These are phyloP conservation scores for Erucastrum elatum DNA, from an alignment of 345 rosid species.

Conservation along the genomic window DNA sequence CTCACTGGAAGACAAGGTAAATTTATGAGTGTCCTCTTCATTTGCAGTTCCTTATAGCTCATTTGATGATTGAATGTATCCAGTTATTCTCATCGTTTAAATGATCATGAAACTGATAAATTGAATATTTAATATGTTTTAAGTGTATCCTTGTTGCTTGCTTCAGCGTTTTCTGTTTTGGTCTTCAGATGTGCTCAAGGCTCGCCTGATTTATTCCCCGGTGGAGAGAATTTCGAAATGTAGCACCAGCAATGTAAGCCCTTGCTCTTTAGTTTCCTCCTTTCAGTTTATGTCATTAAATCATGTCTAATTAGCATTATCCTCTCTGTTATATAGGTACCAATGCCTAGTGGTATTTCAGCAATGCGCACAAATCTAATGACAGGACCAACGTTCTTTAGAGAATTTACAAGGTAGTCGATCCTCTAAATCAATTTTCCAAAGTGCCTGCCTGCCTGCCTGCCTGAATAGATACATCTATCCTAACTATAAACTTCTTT, in stretches of 20 bases:
- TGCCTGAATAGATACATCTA: constrained; percentile 10
- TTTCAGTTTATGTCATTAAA: neutral
- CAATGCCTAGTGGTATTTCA: constrained; percentile 42
- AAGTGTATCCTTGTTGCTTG: neutral
- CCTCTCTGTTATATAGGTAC: constrained; percentile 40
- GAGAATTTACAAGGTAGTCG: constrained; percentile 43
- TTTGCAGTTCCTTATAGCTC: neutral
- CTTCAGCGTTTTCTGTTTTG: constrained; percentile 9
- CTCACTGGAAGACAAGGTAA: constrained; percentile 57
- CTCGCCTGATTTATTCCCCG: constrained; percentile 26
- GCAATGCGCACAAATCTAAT: constrained; percentile 38
- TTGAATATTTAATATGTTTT: neutral
- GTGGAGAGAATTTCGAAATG: constrained; percentile 41
- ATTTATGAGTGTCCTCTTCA: neutral
- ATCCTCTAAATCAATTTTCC: neutral
- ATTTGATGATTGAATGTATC: neutral
- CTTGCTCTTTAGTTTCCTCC: neutral
- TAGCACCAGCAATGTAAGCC: constrained; percentile 49
- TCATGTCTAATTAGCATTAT: neutral
- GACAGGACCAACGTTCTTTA: constrained; percentile 39
- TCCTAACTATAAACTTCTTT: constrained; percentile 13
- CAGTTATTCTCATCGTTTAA: neutral
- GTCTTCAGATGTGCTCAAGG: constrained; percentile 53
- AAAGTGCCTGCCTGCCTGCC: neutral
- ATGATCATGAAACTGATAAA: neutral